Conservation (phyloP, 2,329 filamentous ascomycete species). For the Calonectria crousiana region DNA sequence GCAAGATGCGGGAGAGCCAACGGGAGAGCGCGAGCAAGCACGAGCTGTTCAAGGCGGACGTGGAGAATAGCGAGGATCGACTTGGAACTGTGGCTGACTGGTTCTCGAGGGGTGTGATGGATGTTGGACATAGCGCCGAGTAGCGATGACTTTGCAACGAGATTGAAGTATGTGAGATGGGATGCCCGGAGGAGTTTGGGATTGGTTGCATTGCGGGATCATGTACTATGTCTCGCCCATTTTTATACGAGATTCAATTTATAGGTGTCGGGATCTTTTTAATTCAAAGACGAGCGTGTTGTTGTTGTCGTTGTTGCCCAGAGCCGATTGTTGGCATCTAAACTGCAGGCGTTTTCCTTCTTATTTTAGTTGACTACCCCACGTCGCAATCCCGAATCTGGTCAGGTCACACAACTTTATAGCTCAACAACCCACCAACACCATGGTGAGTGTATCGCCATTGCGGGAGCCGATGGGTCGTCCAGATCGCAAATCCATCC, state of each 20-base stretch:
- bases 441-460: slow-evolving; percentile 11
- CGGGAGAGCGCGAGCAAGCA: slow-evolving; percentile 88
- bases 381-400: slow-evolving; percentile 24
- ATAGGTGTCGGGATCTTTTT: slow-evolving; percentile 19
- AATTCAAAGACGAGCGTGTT: slow-evolving; percentile 23
- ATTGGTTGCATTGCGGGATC: slow-evolving; percentile 20
- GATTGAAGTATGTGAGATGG: slow-evolving; percentile 4
- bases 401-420: slow-evolving; percentile 10
- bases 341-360: background rate
- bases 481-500: slow-evolving; percentile 44
- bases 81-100: slow-evolving; percentile 95
- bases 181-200: slow-evolving; percentile 38
- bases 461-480: slow-evolving; percentile 31
- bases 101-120: slow-evolving; percentile 94
- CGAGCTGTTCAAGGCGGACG: slow-evolving; percentile 86
- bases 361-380: slow-evolving; percentile 23
- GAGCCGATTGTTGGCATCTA: background rate
- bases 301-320: background rate
- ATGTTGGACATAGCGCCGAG: slow-evolving; percentile 57
- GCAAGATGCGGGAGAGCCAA: slow-evolving; percentile 87
- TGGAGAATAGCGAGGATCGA: slow-evolving; percentile 82
- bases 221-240: slow-evolving; percentile 1
- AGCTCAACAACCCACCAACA: background rate
- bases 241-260: slow-evolving; percentile 14
- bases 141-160: slow-evolving; percentile 19